These are phyloP conservation scores for Angomonas ambiguus DNA, from an alignment of 208 protist species.

Conservation along the genomic window DNA sequence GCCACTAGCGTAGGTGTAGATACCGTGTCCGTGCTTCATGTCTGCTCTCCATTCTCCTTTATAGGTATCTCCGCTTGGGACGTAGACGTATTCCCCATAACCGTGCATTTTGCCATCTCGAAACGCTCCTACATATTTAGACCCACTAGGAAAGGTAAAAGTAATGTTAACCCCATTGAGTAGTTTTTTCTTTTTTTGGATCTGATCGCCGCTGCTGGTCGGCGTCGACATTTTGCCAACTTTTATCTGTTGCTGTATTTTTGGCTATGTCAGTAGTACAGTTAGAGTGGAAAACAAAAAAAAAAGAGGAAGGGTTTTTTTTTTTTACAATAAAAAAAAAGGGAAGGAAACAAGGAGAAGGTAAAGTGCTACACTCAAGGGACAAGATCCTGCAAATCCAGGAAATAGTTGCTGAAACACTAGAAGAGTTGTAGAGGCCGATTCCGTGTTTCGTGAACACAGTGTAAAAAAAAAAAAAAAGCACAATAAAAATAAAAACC, in stretches of 20 bases:
- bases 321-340: not conserved
- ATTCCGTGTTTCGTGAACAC: too few relatives aligned
- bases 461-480: conserved; percentile 11
- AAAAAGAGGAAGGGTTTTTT: conserved; percentile 6
- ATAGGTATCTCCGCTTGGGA: conserved; percentile 47
- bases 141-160: conserved; percentile 49
- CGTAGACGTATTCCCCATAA: conserved; percentile 55
- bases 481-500: not conserved
- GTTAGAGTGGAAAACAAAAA: conserved; percentile 8
- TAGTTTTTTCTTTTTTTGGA: conserved; percentile 43
- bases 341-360: not conserved
- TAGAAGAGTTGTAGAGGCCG: too few relatives aligned
- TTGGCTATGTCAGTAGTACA: not conserved
- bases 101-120: conserved; percentile 50
- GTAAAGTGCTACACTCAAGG: too few relatives aligned
- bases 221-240: not conserved
- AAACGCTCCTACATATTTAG: conserved; percentile 50
- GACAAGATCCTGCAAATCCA: too few relatives aligned
- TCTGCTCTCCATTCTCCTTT: conserved; percentile 60
- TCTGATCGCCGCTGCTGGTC: not conserved
- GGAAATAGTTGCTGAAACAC: too few relatives aligned
- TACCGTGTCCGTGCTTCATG: conserved; percentile 65
- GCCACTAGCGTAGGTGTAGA: conserved; percentile 49
- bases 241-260: not conserved
- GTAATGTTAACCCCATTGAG: conserved; percentile 44